Base-by-base conservation (phyloP, 805 yeast species). In the Lipomyces kockii region DNA sequence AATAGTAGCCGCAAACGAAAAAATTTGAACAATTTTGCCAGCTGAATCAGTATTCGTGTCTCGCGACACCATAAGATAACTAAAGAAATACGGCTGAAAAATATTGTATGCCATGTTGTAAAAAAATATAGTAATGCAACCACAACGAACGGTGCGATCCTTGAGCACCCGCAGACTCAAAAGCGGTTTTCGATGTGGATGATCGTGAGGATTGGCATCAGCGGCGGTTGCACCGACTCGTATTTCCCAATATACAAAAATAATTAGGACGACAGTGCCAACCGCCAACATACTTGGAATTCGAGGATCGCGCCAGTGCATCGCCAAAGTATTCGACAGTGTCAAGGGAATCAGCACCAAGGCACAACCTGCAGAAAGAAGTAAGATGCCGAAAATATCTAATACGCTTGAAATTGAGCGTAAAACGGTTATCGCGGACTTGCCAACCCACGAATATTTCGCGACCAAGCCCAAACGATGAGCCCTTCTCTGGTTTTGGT, bases 71-170 rank as follows among this genome's bases (percentile, higher is more conserved):
- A 86, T 74, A 66, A 88, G 78, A 46, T 87, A 88, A 0, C 90
- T 82, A 76, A 87, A 87, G 75, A 89, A 74, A 76, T 81, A 89
- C 69, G 85, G 88, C 70, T 85, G 83, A 55, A 87, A 89, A 85
- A 87, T 83, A 74, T 85, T 83, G 81, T 82, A 87, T 59, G 87
- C 80, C 74, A 86, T 81, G 76, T 87, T 84, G 67, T 86, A 80
- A 65, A 87, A 78, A 71, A 87, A 78, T 2, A 85, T 86, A 64
- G 87, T 79, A 37, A 80, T 71, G 66, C 87, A 74, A 12, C 91
- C 88, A n/a, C 89, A 79, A 87, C 89, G 86, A 29, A 89, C 86
- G 68, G 89, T 89, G 72, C 89, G 83, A 76, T 88, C 89, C 67
- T 80, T 85, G 74, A 89, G 74, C 65, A 88, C 78, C 4, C 78